Evolutionary conservation across 768 basidiomycete genomes (phyloP).

Genomic region (Agaricus subrufescens): DNA sequence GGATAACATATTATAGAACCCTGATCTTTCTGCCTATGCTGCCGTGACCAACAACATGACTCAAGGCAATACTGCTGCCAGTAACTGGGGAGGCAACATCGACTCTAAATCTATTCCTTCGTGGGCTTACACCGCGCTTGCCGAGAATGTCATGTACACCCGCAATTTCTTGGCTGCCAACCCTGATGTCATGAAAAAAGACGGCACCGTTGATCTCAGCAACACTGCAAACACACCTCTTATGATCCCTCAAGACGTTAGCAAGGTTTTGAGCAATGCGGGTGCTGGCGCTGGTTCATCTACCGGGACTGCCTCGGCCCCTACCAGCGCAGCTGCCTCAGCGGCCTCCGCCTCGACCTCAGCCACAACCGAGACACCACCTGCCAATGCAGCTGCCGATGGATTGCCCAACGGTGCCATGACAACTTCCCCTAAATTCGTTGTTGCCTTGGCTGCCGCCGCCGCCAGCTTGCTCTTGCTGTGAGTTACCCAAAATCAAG

Average conservation of each 20-base stretch:
- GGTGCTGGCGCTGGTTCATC: slow-evolving; percentile 12
- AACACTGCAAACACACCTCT: slow-evolving; percentile 38
- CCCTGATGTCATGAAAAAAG: slow-evolving; percentile 43
- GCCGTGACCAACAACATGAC: slow-evolving; percentile 47
- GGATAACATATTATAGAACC: slow-evolving; percentile 31
- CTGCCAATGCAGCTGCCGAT: no score
- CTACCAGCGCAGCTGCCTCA: slow-evolving; percentile 16
- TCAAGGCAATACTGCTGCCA: slow-evolving; percentile 39
- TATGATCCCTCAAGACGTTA: slow-evolving; percentile 58
- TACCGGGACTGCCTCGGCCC: slow-evolving; percentile 17
- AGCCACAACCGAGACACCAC: no score
- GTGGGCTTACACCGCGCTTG: slow-evolving; percentile 45
- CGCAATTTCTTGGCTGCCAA: slow-evolving; percentile 42
- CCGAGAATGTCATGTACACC: slow-evolving; percentile 55
- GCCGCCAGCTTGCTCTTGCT: slow-evolving; percentile 44
- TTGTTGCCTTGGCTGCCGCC: slow-evolving; percentile 44
- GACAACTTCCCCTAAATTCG: slow-evolving; percentile 35
- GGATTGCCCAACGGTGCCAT: slow-evolving; percentile 36
- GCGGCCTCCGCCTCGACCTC: background rate
- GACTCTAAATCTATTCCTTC: slow-evolving; percentile 51
- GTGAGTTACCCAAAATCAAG: slow-evolving; percentile 22
- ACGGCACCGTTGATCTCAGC: slow-evolving; percentile 50
- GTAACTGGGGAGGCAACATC: slow-evolving; percentile 59
- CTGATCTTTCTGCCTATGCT: slow-evolving; percentile 52
- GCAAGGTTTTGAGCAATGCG: slow-evolving; percentile 37